phyloP scores from a whole-genome alignment of 176 grass and related monocot genomes.

The Aegilops speltoides region DNA sequence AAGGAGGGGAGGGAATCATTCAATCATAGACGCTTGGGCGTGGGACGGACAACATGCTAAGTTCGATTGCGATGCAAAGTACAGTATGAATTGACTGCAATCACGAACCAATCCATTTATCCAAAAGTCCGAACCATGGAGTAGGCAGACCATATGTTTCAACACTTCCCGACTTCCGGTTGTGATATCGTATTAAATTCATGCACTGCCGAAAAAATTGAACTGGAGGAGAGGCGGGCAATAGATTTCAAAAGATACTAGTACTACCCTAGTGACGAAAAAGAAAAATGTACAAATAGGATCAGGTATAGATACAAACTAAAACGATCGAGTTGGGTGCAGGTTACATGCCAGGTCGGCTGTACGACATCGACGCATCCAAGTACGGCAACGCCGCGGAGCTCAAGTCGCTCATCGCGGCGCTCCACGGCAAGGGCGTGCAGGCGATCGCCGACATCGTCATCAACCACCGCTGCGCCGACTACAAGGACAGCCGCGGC shows the following conservation, averaged over 20 bases:
- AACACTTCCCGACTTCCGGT: too few species aligned
- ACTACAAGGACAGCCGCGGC: conserved; percentile 45
- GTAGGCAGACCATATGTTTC: too few species aligned
- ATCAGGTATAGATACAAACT: too few species aligned
- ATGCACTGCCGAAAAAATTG: too few species aligned
- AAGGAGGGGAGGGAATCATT: too few species aligned
- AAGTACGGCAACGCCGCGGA: conserved; percentile 54
- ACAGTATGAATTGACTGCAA: too few species aligned
- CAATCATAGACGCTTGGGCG: too few species aligned
- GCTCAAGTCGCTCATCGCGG: conserved; percentile 58
- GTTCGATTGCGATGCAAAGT: neutral
- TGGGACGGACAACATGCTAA: neutral
- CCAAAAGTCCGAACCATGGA: too few species aligned
- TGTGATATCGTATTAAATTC: too few species aligned
- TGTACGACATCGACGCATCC: conserved; percentile 60
- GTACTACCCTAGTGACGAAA: neutral
- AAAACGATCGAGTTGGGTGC: neutral
- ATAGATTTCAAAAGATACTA: neutral
- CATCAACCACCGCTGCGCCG: conserved; percentile 59
- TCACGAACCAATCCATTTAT: too few species aligned
- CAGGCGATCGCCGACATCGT: conserved; percentile 42
- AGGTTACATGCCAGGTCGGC: conserved; percentile 68
- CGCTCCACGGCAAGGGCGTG: conserved; percentile 52
- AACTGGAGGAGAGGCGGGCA: too few species aligned
- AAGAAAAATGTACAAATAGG: neutral